Evolutionary conservation across 83 land plant genomes (phyloP), one percentile per base, ranked within the genome.

Genomic region (Larix sibirica): DNA sequence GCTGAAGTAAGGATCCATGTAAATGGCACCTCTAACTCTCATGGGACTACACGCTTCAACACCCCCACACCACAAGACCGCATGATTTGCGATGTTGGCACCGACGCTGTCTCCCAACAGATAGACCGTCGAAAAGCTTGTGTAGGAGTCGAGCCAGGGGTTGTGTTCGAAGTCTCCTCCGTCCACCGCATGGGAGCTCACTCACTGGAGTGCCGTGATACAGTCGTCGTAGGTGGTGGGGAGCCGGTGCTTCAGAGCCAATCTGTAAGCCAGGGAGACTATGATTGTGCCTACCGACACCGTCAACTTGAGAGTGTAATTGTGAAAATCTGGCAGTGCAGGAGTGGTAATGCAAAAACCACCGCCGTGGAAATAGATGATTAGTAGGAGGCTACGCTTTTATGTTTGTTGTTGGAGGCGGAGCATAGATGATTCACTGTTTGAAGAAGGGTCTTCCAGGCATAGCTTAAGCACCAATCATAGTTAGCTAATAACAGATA

Each of bases 291-390:
- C 76, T 31, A 85, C 44, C 21, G 40, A 28, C 38, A 33, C 54
- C 18, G 84, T 77, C 77, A 85, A 63, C 70, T 79, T 81, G 1
- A 44, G 33, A 65, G 42, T 31, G 44, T 62, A 80, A 40, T 28
- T n/a, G 26, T 47, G 78, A 79, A n/a, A 60, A 69, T 36, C 77
- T 33, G 20, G 26, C 16, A 62, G 24, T 9, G 60, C 79, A 13
- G 86, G 16, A 6, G 59, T 31, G 14, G 21, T 20, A 0, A 68
- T 10, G 38, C 66, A 24, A 77, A 85, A 85, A 18, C 85, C 86
- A 4, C 86, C 86, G 33, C 86, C 86, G 65, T 81, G 86, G 47
- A 81, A 85, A 54, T 85, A 85, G n/a, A 85, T 23, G 13, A 85
- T n/a, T 47, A 85, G 6, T 6, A 85, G 86, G 36, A 85, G 59